phyloP scores from a whole-genome alignment of 768 basidiomycete species.

The Phylloporus arenicola region DNA sequence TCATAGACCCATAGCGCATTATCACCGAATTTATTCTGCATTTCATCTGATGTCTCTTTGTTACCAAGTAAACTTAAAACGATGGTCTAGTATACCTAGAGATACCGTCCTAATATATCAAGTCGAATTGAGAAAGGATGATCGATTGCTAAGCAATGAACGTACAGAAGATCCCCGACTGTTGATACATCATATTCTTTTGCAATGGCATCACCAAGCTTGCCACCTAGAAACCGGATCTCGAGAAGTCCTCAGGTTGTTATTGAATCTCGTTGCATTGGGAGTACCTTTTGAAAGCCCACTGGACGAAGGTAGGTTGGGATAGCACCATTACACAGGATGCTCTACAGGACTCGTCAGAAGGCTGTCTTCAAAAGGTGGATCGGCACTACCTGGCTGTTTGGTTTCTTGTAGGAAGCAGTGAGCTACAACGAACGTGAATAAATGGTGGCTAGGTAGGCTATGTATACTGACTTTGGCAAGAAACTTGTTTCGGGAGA shows the following conservation, averaged over 20 bases:
- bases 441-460: neutral
- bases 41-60: constrained; percentile 47
- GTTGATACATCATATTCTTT: constrained; percentile 85
- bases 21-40: constrained; percentile 79
- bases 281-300: constrained; percentile 75
- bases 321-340: constrained; percentile 78
- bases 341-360: constrained; percentile 47
- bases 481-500: constrained; percentile 89
- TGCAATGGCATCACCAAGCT: constrained; percentile 83
- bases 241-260: constrained; percentile 25
- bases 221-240: constrained; percentile 95
- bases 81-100: constrained; percentile 40
- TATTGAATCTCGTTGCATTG: neutral
- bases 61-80: constrained; percentile 3
- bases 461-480: constrained; percentile 61
- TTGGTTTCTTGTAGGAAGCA: constrained; percentile 89
- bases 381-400: constrained; percentile 59
- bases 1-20: constrained; percentile 90
- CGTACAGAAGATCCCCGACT: constrained; percentile 86
- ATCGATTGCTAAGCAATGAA: constrained; percentile 6
- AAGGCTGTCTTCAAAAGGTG: neutral
- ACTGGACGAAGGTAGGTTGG: constrained; percentile 80
- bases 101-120: constrained; percentile 42
- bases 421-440: constrained; percentile 49
- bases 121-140: constrained; percentile 4